Evolutionary conservation across 129 eudicot species (phyloP).

Genomic region (Rutidosis leptorrhynchoides): DNA sequence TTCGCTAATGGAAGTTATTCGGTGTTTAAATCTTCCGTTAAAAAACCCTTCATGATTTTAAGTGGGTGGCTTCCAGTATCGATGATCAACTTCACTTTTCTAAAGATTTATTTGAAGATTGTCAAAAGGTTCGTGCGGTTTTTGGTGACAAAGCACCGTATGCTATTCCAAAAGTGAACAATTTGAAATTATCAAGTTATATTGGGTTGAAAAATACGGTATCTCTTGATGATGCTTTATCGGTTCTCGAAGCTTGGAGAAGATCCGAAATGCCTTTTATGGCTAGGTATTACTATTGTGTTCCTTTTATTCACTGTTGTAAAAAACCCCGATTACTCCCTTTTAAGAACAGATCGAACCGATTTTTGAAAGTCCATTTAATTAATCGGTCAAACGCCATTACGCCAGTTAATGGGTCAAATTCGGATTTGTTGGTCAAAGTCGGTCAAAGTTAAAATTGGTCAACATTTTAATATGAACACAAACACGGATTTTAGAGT

Average conservation of each 20-base stretch:
- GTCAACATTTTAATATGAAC: too few species aligned
- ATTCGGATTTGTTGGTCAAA: too few species aligned
- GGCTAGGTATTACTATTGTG: not conserved
- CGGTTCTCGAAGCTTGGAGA: not conserved
- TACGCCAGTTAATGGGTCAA: too few species aligned
- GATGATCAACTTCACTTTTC: constrained; percentile 54
- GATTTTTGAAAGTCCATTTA: too few species aligned
- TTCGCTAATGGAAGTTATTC: not conserved
- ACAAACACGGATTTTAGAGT: too few species aligned
- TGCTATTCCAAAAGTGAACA: constrained; percentile 24
- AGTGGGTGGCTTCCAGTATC: constrained; percentile 39
- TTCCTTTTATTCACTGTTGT: too few species aligned
- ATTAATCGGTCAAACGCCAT: too few species aligned
- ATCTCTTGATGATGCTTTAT: not conserved
- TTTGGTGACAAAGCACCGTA: not conserved
- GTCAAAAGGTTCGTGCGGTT: constrained; percentile 34
- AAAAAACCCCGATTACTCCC: too few species aligned
- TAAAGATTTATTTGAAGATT: constrained; percentile 51
- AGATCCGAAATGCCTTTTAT: not conserved
- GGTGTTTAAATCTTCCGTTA: not conserved
- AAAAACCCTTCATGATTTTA: not conserved
- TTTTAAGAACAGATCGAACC: too few species aligned
- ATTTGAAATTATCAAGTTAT: constrained; percentile 33
- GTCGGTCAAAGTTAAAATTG: too few species aligned
- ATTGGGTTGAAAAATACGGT: not conserved